Base-by-base conservation (phyloP, 1,284 basidiomycete species). In the Ganoderma sp. region DNA sequence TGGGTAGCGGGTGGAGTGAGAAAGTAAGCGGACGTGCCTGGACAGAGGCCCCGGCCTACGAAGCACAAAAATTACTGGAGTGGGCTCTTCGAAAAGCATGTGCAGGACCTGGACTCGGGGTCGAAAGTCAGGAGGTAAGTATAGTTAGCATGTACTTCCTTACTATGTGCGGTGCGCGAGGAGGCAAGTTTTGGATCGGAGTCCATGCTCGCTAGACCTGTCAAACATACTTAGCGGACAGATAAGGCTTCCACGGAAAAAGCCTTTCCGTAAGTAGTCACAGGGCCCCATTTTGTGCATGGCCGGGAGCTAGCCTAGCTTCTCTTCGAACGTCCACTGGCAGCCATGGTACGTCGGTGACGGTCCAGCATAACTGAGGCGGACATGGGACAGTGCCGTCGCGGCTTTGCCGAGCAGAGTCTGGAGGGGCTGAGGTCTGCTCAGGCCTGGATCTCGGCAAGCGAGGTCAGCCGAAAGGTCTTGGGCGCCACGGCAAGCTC, bases 381-480 rank as follows among this genome's bases (percentile, higher is more conserved):
- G 37, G 37, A 39, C 34, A 58, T 37, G 56, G 54, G 54, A 56
- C 25, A 34, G 28, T 19, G 32, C 28, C 15, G 10, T n/a, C n/a
- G 41, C 34, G 39, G 39, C 15, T n/a, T n/a, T 12, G 41, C 34
- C 58, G 39, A 41, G 58, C 22, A 22, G n/a, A 41, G 41, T 60
- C 22, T 60, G 22, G 22, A 60, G 58, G 58, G 5, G 58, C 6
- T 6, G 58, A 32, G 61, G 34, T 60, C 66, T 64, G 56, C 6
- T 6, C 39, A 32, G 61, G 34, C 54, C 66, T 64, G 56, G 66
- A 64, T 64, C 66, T 34, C 60, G 62, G 60, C 66, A 22, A 45
- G 48, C 43, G 42, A 50, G 61, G 34, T 32, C 12, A 50, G 12
- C 48, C 22, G 3, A 37, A 25, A 22, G 39, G 10, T 17, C 25